A percentile compares a stretch with the other conserved stretches of the same genome.
phyloP scores from a whole-genome alignment of 805 yeast genomes.

The Yarrowia sp. region DNA sequence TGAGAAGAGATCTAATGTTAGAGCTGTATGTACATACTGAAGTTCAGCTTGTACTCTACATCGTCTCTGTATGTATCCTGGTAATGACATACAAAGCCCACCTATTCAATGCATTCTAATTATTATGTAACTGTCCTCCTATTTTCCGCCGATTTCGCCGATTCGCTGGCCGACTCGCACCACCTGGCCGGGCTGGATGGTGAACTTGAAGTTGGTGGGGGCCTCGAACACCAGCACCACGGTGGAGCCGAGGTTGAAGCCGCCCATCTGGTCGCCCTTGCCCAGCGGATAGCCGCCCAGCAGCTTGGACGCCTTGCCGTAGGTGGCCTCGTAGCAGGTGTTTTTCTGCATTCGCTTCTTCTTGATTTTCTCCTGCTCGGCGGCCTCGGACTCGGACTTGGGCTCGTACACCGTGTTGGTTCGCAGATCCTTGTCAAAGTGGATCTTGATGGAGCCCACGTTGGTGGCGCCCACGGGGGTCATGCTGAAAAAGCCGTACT shows the following conservation, averaged over 20 bases:
- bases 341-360: slow-evolving; percentile 63
- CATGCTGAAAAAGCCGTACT: slow-evolving; percentile 96
- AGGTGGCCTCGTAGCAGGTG: slow-evolving; percentile 93
- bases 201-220: slow-evolving; percentile 77
- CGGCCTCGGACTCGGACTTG: slow-evolving; percentile 37
- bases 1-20: too few species aligned
- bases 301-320: slow-evolving; percentile 74
- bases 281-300: slow-evolving; percentile 87
- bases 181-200: slow-evolving; percentile 71
- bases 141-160: slow-evolving; percentile 30
- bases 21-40: too few species aligned
- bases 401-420: slow-evolving; percentile 72
- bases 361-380: slow-evolving; percentile 40
- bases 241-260: slow-evolving; percentile 93
- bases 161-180: slow-evolving; percentile 81
- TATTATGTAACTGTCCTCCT: background rate
- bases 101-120: too few species aligned
- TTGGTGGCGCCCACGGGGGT: slow-evolving; percentile 99
- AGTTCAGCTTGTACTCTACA: too few species aligned
- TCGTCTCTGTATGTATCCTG: too few species aligned
- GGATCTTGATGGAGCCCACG: slow-evolving; percentile 91
- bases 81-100: too few species aligned
- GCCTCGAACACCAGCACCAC: slow-evolving; percentile 98
- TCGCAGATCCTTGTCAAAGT: slow-evolving; percentile 86
- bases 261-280: slow-evolving; percentile 96